Conservation (phyloP, 352 stramenopile genomes). For the Globisporangium spinosum region DNA sequence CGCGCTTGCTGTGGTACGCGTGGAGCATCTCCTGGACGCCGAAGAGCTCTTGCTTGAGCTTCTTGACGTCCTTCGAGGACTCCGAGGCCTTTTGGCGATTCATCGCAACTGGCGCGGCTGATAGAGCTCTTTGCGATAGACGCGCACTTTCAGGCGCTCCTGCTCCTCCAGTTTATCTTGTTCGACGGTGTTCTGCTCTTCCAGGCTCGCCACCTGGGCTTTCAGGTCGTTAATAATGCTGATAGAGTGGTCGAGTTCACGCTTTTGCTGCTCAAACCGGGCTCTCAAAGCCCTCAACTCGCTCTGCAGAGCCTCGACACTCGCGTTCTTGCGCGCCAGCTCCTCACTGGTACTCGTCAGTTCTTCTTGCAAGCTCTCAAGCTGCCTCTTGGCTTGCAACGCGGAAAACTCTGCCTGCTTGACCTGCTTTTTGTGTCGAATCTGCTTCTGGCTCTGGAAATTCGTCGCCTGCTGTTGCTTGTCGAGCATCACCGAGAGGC, state of each 20-base stretch:
- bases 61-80: constrained; percentile 46
- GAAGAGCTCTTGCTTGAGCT: constrained; percentile 46
- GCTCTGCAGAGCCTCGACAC: constrained; percentile 23
- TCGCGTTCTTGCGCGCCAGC: constrained; percentile 33
- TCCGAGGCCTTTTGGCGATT: constrained; percentile 44
- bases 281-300: constrained; percentile 23
- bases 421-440: constrained; percentile 22
- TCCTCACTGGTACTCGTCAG: constrained; percentile 30
- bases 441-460: constrained; percentile 27
- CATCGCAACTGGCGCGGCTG: constrained; percentile 40
- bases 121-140: constrained; percentile 36
- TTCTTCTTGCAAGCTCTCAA: constrained; percentile 26
- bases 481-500: constrained; percentile 42
- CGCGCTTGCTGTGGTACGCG: constrained; percentile 22
- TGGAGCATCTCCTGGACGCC: constrained; percentile 45
- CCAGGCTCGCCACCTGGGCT: neutral
- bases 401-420: constrained; percentile 22
- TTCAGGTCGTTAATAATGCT: constrained; percentile 17
- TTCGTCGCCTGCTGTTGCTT: constrained; percentile 27
- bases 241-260: constrained; percentile 15
- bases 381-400: constrained; percentile 11
- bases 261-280: constrained; percentile 21
- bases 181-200: neutral
- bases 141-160: constrained; percentile 17
- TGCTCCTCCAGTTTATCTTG: constrained; percentile 9